Evolutionary conservation across 352 stramenopile species (phyloP).

Genomic region (Phytophthora cactorum): DNA sequence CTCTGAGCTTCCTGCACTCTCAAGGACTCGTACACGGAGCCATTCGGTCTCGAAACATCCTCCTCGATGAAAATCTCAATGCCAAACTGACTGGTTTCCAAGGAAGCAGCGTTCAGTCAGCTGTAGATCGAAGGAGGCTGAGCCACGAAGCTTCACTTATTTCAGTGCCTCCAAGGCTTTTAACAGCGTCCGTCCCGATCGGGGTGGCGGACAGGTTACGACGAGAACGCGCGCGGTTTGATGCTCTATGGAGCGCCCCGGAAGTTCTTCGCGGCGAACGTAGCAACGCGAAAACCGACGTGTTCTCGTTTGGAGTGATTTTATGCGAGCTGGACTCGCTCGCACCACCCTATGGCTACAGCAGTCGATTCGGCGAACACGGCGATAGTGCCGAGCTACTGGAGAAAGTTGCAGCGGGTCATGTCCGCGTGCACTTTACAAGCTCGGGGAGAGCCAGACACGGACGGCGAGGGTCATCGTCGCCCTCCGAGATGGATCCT

Average conservation of each 20-base stretch:
- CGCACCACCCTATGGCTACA: constrained; percentile 26
- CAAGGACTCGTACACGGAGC: constrained; percentile 45
- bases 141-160: constrained; percentile 16
- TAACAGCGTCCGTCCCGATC: constrained; percentile 26
- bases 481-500: constrained; percentile 17
- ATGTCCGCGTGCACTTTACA: constrained; percentile 36
- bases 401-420: constrained; percentile 40
- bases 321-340: constrained; percentile 57
- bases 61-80: constrained; percentile 40
- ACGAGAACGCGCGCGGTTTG: constrained; percentile 23
- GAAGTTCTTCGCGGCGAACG: constrained; percentile 56
- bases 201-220: constrained; percentile 20
- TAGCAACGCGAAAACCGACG: constrained; percentile 52
- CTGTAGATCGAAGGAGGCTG: constrained; percentile 9
- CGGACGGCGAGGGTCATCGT: constrained; percentile 15
- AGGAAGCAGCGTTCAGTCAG: constrained; percentile 17
- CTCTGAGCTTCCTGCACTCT: constrained; percentile 58
- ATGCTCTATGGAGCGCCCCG: constrained; percentile 45
- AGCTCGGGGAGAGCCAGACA: constrained; percentile 22
- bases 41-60: constrained; percentile 39
- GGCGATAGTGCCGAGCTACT: constrained; percentile 35
- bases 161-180: constrained; percentile 10
- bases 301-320: constrained; percentile 68
- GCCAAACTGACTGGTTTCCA: constrained; percentile 63
- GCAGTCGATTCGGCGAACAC: constrained; percentile 11